Evolutionary conservation across 1,139 yeast genomes (phyloP).

Genomic region (Yamadazyma jaroonii): DNA sequence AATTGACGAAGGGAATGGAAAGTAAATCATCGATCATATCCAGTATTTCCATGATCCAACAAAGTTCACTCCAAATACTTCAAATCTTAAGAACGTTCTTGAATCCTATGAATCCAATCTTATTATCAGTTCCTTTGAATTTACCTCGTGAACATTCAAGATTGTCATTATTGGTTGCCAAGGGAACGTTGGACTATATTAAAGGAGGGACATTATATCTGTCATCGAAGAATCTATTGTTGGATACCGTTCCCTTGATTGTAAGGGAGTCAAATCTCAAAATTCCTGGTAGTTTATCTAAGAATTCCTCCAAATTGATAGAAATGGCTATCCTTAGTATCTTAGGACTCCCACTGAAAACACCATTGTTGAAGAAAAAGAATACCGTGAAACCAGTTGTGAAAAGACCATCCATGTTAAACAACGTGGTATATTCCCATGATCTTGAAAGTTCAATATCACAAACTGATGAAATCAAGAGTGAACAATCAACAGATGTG

Average conservation of each 20-base stretch:
- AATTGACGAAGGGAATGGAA: slow-evolving; percentile 26
- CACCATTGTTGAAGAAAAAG: slow-evolving; percentile 15
- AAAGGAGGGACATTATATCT: slow-evolving; percentile 79
- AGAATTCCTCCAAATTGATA: slow-evolving; percentile 51
- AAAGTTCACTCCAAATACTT: slow-evolving; percentile 66
- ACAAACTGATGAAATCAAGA: not conserved
- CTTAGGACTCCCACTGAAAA: slow-evolving; percentile 29
- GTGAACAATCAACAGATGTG: too few relatives aligned
- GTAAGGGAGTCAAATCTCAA: slow-evolving; percentile 50
- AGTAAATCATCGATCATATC: slow-evolving; percentile 28
- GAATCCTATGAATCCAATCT: slow-evolving; percentile 33
- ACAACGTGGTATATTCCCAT: not conserved
- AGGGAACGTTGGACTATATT: slow-evolving; percentile 77
- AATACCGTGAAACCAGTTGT: slow-evolving; percentile 25
- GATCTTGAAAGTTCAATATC: not conserved
- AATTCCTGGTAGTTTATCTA: slow-evolving; percentile 60
- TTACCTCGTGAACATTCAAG: slow-evolving; percentile 68
- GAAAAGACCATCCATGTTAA: slow-evolving; percentile 5
- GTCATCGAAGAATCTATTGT: slow-evolving; percentile 58
- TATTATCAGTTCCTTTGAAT: slow-evolving; percentile 68
- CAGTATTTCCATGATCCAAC: slow-evolving; percentile 64
- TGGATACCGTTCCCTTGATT: slow-evolving; percentile 47
- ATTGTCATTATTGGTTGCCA: slow-evolving; percentile 67
- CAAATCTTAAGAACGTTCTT: slow-evolving; percentile 54
- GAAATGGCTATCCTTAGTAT: slow-evolving; percentile 59